These are phyloP conservation scores for Lotus japonicus DNA, from an alignment of 306 rosid genomes.

Conservation along the genomic window DNA sequence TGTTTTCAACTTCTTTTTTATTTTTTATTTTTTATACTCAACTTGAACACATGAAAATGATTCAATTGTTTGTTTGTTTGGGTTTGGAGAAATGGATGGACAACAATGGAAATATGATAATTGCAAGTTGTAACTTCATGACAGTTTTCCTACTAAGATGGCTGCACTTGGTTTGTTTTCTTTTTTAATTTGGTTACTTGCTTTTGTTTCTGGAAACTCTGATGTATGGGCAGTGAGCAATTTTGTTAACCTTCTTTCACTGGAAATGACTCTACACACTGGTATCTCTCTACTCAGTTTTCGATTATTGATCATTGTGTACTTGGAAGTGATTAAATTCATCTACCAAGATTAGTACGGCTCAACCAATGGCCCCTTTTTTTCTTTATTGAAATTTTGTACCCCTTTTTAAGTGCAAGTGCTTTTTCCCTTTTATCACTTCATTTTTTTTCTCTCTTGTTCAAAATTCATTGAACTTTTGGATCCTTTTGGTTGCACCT, in stretches of 20 bases:
- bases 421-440: neutral
- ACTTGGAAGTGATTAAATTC: slow-evolving; percentile 17
- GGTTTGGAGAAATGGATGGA: neutral
- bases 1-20: neutral
- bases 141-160: neutral
- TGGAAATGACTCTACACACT: slow-evolving; percentile 33
- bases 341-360: slow-evolving; percentile 25
- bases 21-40: neutral
- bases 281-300: slow-evolving; percentile 16
- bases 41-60: neutral
- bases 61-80: neutral
- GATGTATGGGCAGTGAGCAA: neutral
- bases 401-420: slow-evolving; percentile 48
- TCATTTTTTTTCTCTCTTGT: neutral
- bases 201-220: neutral
- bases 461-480: slow-evolving; percentile 23
- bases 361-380: slow-evolving; percentile 25
- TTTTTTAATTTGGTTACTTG: neutral
- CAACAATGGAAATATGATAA: neutral
- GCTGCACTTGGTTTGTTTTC: slow-evolving; percentile 5
- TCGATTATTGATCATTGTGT: slow-evolving; percentile 8
- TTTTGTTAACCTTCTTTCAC: slow-evolving; percentile 13
- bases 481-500: slow-evolving; percentile 2
- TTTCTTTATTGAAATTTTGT: slow-evolving; percentile 37
- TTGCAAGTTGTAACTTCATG: neutral